Evolutionary conservation across 176 grass and related monocot species (phyloP).

Genomic region (Bothriochloa decipiens): DNA sequence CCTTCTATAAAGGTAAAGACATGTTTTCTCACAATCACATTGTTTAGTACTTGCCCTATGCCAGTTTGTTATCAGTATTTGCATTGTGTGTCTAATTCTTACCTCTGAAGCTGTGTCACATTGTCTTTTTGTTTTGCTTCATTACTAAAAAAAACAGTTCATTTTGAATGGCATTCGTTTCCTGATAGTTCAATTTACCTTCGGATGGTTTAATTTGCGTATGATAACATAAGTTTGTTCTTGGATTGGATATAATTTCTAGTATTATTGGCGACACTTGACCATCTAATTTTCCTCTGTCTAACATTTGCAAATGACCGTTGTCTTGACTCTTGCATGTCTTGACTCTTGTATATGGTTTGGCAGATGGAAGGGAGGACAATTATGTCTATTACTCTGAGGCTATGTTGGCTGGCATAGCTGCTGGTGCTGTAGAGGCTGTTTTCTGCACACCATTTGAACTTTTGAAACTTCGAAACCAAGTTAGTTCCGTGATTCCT

Average conservation of each 20-base stretch:
- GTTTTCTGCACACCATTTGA: constrained; percentile 85
- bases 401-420: constrained; percentile 82
- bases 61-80: constrained; percentile 19
- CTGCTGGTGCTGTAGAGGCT: constrained; percentile 68
- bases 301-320: background rate
- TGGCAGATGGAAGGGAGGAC: constrained; percentile 84
- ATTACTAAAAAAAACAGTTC: background rate
- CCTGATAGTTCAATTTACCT: constrained; percentile 17
- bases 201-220: background rate
- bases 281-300: background rate
- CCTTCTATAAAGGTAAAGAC: constrained; percentile 83
- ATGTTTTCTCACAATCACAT: background rate
- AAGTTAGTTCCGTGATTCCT: constrained; percentile 66
- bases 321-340: constrained; percentile 27
- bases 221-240: constrained; percentile 15
- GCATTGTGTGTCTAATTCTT: background rate
- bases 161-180: constrained; percentile 34
- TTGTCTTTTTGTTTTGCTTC: background rate
- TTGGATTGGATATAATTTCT: background rate
- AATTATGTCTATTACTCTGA: constrained; percentile 83
- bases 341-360: constrained; percentile 42
- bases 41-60: constrained; percentile 6
- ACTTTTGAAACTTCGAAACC: constrained; percentile 77
- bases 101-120: background rate
- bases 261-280: background rate